Evolutionary conservation across 108 stramenopile genomes (phyloP).

Genomic region (Craspedostauros australis): DNA sequence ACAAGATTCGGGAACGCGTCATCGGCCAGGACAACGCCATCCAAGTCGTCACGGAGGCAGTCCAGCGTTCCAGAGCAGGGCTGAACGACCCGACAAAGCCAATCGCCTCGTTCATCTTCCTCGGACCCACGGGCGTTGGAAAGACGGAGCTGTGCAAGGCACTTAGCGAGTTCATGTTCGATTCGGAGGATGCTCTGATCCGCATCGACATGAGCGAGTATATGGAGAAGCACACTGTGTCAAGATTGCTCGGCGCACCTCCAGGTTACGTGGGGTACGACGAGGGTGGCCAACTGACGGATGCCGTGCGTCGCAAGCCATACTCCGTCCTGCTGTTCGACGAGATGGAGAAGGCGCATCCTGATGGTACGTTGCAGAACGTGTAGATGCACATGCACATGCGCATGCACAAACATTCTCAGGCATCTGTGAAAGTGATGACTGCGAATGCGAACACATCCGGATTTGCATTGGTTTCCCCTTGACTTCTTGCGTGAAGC

Average conservation of each 20-base stretch:
- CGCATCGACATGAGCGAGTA: conserved; percentile 99
- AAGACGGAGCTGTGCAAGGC: conserved; percentile 95
- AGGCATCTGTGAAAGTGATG: too few relatives aligned
- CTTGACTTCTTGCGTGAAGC: too few relatives aligned
- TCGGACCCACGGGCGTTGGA: conserved; percentile 88
- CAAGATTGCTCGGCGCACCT: conserved; percentile 90
- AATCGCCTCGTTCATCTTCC: conserved; percentile 87
- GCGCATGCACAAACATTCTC: too few relatives aligned
- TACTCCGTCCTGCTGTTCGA: conserved; percentile 96
- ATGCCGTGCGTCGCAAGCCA: conserved; percentile 94
- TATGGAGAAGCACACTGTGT: conserved; percentile 93
- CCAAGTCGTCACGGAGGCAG: conserved; percentile 84
- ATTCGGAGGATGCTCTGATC: conserved; percentile 82
- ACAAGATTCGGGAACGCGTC: conserved; percentile 77
- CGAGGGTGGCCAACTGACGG: conserved; percentile 98
- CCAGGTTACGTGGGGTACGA: conserved; percentile 98
- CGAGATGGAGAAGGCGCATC: conserved; percentile 99
- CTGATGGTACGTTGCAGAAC: too few relatives aligned
- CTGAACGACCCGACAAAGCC: conserved; percentile 87
- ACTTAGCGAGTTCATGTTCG: conserved; percentile 88
- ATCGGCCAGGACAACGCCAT: conserved; percentile 94
- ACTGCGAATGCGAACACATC: too few relatives aligned
- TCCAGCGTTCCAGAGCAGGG: conserved; percentile 89
- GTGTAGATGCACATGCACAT: too few relatives aligned
- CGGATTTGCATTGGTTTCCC: too few relatives aligned